A percentile compares a stretch with the other conserved stretches of the same genome.
phyloP scores from a whole-genome alignment of 352 stramenopile genomes.

The Phytophthora pluvialis region DNA sequence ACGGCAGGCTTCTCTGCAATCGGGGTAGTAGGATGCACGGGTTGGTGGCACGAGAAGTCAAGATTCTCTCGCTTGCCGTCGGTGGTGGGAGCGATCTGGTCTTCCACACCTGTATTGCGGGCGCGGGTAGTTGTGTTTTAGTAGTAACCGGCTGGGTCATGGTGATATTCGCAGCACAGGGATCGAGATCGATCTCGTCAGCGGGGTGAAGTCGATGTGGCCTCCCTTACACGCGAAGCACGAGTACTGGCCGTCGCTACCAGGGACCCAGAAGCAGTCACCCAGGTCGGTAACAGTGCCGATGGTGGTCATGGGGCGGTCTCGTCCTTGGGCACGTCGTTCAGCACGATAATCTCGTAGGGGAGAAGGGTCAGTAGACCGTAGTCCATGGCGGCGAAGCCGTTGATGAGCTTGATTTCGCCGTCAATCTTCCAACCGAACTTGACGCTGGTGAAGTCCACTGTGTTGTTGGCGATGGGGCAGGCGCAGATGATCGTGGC shows the following conservation, averaged over 20 bases:
- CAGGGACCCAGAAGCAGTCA: conserved; percentile 95
- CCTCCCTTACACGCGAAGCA: conserved; percentile 93
- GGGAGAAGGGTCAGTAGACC: conserved; percentile 94
- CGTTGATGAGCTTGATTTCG: conserved; percentile 95
- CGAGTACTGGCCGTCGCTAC: conserved; percentile 83
- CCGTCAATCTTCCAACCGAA: conserved; percentile 91
- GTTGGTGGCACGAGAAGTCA: too few species aligned
- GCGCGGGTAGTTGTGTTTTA: too few species aligned
- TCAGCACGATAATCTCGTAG: conserved; percentile 89
- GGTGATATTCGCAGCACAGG: too few species aligned
- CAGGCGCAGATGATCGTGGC: conserved; percentile 83
- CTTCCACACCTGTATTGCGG: too few species aligned
- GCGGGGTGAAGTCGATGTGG: conserved; percentile 95
- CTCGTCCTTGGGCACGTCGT: conserved; percentile 69
- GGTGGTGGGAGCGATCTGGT: too few species aligned
- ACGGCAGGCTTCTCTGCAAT: too few species aligned
- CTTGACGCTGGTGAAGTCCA: conserved; percentile 94
- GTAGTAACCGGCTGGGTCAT: too few species aligned
- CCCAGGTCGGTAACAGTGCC: conserved; percentile 96
- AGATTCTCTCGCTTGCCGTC: too few species aligned
- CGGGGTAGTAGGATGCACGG: too few species aligned
- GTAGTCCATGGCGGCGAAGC: conserved; percentile 97
- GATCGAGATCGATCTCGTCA: conserved; percentile 87
- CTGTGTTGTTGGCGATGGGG: conserved; percentile 78
- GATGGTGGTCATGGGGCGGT: conserved; percentile 93